phyloP scores from a whole-genome alignment of 129 eudicot genomes.

The Arctium minus region DNA sequence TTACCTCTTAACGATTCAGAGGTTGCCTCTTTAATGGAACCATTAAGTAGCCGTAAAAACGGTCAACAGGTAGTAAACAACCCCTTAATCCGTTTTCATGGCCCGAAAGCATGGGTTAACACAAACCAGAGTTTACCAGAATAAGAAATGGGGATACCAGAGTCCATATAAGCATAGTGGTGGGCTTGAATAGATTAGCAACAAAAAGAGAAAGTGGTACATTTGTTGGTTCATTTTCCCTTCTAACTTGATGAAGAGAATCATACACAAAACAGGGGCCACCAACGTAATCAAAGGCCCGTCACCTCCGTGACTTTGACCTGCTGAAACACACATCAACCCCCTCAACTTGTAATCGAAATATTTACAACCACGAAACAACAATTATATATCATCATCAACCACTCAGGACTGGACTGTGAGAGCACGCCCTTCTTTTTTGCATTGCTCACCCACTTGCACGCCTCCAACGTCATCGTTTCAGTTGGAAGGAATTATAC shows the following conservation, averaged over 20 bases:
- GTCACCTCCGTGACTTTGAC: conserved; percentile 96
- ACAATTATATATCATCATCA: conserved; percentile 43
- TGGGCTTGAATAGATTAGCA: conserved; percentile 37
- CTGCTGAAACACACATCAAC: conserved; percentile 41
- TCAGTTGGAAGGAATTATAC: conserved; percentile 41
- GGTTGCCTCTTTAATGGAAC: no score
- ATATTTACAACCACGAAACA: conserved; percentile 72
- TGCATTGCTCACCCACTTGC: conserved; percentile 55
- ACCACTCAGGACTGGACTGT: conserved; percentile 44
- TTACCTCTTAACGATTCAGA: no score
- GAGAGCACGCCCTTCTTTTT: conserved; percentile 46
- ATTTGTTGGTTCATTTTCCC: conserved; percentile 28
- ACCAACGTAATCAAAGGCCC: conserved; percentile 58
- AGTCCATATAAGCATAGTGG: conserved; percentile 3
- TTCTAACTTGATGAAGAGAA: conserved; percentile 34
- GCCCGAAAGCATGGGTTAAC: background rate
- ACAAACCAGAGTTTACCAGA: background rate
- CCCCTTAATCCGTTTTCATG: background rate
- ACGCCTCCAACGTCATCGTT: conserved; percentile 46
- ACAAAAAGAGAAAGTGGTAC: conserved; percentile 25
- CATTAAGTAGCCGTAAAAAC: no score
- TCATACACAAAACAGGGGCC: conserved; percentile 31
- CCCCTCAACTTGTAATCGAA: conserved; percentile 34
- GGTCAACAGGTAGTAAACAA: no score
- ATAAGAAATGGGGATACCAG: background rate